Percentiles rank a stretch among this genome's conserved stretches.
phyloP scores from a whole-genome alignment of 306 rosid genomes.

The Geum urbanum region DNA sequence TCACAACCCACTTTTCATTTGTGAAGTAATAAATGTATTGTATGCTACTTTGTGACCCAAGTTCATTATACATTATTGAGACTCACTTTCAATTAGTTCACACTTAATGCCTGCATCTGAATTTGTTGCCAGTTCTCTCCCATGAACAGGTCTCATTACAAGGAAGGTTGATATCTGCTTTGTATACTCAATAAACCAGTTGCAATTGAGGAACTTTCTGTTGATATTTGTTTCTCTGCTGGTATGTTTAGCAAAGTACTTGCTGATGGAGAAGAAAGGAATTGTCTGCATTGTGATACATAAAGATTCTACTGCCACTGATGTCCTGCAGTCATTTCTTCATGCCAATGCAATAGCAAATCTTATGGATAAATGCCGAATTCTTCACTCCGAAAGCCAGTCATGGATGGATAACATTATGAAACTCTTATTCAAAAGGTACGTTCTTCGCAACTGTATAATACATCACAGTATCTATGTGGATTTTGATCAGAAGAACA shows the following conservation, averaged over 20 bases:
- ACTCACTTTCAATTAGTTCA: not conserved
- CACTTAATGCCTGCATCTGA: constrained; percentile 40
- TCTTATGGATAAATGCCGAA: constrained; percentile 37
- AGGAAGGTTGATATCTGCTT: constrained; percentile 49
- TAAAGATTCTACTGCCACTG: constrained; percentile 68
- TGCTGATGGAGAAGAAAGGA: constrained; percentile 77
- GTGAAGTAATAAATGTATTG: not conserved
- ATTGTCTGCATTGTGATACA: constrained; percentile 51
- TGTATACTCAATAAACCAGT: constrained; percentile 1
- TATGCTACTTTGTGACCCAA: not conserved
- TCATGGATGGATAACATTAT: constrained; percentile 76
- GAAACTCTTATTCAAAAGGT: constrained; percentile 66
- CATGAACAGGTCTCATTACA: constrained; percentile 68
- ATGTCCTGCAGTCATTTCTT: constrained; percentile 63
- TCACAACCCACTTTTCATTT: not conserved
- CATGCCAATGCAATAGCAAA: constrained; percentile 65
- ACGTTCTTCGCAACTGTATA: constrained; percentile 6
- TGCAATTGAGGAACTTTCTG: constrained; percentile 16
- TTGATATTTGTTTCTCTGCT: constrained; percentile 15
- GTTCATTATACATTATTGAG: not conserved
- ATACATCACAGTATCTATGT: not conserved
- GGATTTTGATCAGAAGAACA: not conserved
- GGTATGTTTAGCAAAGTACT: constrained; percentile 59
- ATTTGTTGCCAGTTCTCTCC: constrained; percentile 70
- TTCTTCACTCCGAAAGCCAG: constrained; percentile 61